A percentile compares a stretch with the other conserved stretches of the same genome.
phyloP scores from a whole-genome alignment of 1,139 yeast species.

The Blastobotrys serpentis region DNA sequence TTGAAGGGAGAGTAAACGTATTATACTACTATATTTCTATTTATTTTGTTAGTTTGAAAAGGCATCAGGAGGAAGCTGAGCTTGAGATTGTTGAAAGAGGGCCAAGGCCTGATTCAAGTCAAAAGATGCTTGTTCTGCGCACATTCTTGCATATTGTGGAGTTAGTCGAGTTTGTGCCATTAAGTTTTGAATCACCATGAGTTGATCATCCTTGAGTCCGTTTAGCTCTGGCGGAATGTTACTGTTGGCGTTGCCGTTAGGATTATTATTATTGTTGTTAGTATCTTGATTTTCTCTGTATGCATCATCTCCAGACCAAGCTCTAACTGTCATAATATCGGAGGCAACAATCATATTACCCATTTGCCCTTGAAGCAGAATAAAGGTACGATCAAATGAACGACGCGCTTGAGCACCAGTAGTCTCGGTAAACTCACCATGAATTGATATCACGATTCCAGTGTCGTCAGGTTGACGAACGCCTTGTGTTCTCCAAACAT shows the following conservation, averaged over 20 bases:
- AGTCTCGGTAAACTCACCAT: constrained; percentile 78
- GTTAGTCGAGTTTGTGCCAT: constrained; percentile 74
- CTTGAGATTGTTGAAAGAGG: constrained; percentile 65
- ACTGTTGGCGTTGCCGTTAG: constrained; percentile 23
- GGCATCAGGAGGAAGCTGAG: constrained; percentile 60
- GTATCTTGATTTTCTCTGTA: constrained; percentile 45
- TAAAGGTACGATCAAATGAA: constrained; percentile 83
- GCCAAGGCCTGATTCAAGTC: constrained; percentile 67
- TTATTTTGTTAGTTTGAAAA: constrained; percentile 31
- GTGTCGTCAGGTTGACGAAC: constrained; percentile 55
- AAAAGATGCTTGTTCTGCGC: constrained; percentile 89
- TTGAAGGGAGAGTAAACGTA: not conserved
- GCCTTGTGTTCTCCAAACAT: constrained; percentile 56
- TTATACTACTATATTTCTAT: not conserved
- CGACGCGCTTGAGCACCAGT: constrained; percentile 54
- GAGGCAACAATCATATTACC: constrained; percentile 80
- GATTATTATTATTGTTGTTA: constrained; percentile 23
- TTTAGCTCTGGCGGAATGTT: constrained; percentile 26
- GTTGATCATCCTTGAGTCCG: constrained; percentile 53
- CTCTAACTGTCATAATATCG: constrained; percentile 70
- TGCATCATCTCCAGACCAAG: constrained; percentile 57
- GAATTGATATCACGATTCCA: constrained; percentile 75
- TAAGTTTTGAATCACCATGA: constrained; percentile 63
- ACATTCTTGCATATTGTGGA: constrained; percentile 75
- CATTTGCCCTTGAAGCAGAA: constrained; percentile 65